Evolutionary conservation across 768 basidiomycete species (phyloP).

Genomic region (Auricularia heimuer): DNA sequence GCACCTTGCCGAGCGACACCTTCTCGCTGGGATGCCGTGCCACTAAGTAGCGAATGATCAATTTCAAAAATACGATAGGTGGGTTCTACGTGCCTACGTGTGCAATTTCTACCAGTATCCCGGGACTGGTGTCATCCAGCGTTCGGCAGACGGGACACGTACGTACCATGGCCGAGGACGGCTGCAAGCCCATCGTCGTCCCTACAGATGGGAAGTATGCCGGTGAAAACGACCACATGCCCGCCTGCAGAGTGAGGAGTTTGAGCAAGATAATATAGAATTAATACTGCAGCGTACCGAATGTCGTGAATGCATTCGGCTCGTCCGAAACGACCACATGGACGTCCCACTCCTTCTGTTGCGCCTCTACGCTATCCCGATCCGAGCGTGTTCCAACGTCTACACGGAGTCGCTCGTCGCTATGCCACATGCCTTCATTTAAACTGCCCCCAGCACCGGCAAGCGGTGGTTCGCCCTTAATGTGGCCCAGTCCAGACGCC

Average conservation of each 20-base stretch:
- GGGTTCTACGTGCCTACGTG: slow-evolving; percentile 43
- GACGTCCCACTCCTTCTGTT: slow-evolving; percentile 47
- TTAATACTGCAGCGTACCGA: slow-evolving; percentile 33
- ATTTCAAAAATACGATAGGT: neutral
- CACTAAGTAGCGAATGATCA: slow-evolving; percentile 28
- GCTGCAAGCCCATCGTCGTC: slow-evolving; percentile 79
- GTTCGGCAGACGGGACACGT: neutral
- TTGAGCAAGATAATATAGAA: neutral
- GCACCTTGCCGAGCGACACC: slow-evolving; percentile 32
- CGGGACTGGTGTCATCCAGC: slow-evolving; percentile 1
- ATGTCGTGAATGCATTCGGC: slow-evolving; percentile 70
- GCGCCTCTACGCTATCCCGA: slow-evolving; percentile 24
- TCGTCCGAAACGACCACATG: slow-evolving; percentile 61
- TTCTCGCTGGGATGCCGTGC: slow-evolving; percentile 48
- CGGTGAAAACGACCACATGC: slow-evolving; percentile 79
- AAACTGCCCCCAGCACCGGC: neutral
- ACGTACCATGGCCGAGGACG: slow-evolving; percentile 72
- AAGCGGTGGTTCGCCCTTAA: slow-evolving; percentile 25
- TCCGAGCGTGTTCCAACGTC: slow-evolving; percentile 7
- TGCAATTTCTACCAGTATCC: slow-evolving; percentile 52
- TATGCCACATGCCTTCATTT: neutral
- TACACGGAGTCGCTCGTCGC: neutral
- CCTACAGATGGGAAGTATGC: slow-evolving; percentile 67
- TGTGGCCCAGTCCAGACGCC: slow-evolving; percentile 59
- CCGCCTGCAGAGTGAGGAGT: slow-evolving; percentile 30